Conservation (phyloP, 108 stramenopile species). For the Epithemia pelagica region DNA sequence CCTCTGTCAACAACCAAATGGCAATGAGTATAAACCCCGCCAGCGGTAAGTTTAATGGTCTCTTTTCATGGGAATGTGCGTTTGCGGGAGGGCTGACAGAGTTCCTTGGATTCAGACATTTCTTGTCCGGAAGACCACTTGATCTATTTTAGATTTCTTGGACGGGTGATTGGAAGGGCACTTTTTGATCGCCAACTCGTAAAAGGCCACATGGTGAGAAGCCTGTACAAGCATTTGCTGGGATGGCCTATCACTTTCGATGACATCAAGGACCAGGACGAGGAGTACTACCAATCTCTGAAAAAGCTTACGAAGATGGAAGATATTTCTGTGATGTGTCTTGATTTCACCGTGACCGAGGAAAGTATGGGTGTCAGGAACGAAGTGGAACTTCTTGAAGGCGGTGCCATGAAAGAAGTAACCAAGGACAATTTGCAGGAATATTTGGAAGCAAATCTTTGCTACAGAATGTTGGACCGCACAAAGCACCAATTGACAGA, state of each 20-base stretch:
- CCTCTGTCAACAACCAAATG: conserved; percentile 86
- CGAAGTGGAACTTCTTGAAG: conserved; percentile 82
- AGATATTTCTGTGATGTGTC: conserved; percentile 74
- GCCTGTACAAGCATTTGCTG: conserved; percentile 97
- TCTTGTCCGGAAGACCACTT: conserved; percentile 91
- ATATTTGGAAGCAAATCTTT: conserved; percentile 86
- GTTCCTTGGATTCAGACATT: conserved; percentile 47
- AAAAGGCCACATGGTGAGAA: conserved; percentile 93
- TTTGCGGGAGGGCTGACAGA: background rate
- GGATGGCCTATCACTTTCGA: conserved; percentile 95
- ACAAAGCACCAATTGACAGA: conserved; percentile 83
- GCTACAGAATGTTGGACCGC: conserved; percentile 83
- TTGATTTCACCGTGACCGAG: conserved; percentile 95
- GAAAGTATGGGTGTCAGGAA: conserved; percentile 72
- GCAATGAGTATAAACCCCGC: conserved; percentile 89
- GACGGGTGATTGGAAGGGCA: conserved; percentile 94
- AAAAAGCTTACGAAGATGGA: conserved; percentile 59
- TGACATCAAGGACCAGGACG: conserved; percentile 85
- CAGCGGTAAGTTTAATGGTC: conserved; percentile 29
- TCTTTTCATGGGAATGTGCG: background rate
- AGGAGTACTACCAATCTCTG: conserved; percentile 75
- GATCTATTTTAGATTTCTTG: conserved; percentile 93
- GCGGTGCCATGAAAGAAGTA: conserved; percentile 81
- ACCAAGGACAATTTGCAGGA: conserved; percentile 90
- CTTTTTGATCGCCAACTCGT: conserved; percentile 95